Evolutionary conservation across 768 basidiomycete genomes (phyloP).

Genomic region (Pulveroboletus sp.): DNA sequence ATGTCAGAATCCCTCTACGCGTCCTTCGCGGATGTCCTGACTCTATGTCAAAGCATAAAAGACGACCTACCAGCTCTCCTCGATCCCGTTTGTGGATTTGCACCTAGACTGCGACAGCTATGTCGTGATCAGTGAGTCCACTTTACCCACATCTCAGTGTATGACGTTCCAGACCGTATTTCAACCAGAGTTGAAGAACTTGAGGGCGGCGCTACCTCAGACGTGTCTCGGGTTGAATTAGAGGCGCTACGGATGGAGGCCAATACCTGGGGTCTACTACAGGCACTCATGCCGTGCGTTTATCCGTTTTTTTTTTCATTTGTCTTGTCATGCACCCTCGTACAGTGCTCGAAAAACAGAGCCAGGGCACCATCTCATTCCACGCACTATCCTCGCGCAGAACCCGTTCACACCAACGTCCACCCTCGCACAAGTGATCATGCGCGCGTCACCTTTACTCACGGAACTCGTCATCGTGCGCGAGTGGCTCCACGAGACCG

Average conservation of each 20-base stretch:
- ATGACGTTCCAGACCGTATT: background rate
- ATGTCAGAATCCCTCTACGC: constrained; percentile 45
- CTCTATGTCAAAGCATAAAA: constrained; percentile 49
- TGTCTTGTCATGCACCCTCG: background rate
- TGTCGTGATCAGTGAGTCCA: constrained; percentile 54
- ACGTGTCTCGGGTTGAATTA: constrained; percentile 45
- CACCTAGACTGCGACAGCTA: constrained; percentile 52
- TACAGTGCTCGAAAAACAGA: constrained; percentile 66
- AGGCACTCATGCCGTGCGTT: constrained; percentile 71
- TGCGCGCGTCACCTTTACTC: constrained; percentile 62
- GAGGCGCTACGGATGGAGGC: constrained; percentile 67
- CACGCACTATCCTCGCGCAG: constrained; percentile 51
- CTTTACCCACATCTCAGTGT: background rate
- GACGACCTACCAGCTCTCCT: constrained; percentile 58
- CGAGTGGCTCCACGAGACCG: constrained; percentile 85
- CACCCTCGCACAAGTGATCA: constrained; percentile 67
- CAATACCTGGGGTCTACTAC: constrained; percentile 78
- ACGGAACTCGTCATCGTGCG: constrained; percentile 74
- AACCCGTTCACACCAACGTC: constrained; percentile 83
- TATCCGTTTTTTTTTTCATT: background rate
- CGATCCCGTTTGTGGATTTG: constrained; percentile 64
- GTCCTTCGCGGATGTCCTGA: constrained; percentile 65
- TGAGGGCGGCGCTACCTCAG: constrained; percentile 38
- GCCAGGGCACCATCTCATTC: constrained; percentile 40
- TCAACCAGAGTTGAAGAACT: constrained; percentile 46